These are phyloP conservation scores for Fusarium tuaranense DNA, from an alignment of 2,329 filamentous ascomycete genomes.

Conservation along the genomic window DNA sequence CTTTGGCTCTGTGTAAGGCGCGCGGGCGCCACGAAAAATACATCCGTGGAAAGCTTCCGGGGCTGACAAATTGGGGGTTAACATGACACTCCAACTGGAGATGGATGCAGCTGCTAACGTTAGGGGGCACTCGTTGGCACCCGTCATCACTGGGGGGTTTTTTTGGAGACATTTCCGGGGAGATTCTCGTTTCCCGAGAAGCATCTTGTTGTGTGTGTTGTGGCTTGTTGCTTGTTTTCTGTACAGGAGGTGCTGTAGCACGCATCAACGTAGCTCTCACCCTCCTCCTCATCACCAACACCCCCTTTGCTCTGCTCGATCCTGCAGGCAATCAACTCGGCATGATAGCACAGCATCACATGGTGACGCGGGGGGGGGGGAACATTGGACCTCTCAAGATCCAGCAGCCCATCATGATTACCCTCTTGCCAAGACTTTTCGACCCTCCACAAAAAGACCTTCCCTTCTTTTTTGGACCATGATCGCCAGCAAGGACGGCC, in stretches of 20 bases:
- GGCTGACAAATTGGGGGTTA: constrained; percentile 35
- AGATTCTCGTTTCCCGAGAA: neutral
- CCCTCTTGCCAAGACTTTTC: constrained; percentile 14
- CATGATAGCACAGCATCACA: constrained; percentile 11
- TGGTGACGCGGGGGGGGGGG: neutral
- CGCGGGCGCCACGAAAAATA: constrained; percentile 1
- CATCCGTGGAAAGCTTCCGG: neutral
- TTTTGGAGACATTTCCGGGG: neutral
- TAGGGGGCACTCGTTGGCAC: constrained; percentile 2
- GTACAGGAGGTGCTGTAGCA: neutral
- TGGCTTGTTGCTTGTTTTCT: neutral
- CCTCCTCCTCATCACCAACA: neutral
- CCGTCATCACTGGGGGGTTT: constrained; percentile 15
- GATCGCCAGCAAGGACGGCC: constrained; percentile 13
- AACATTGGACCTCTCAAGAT: constrained; percentile 11
- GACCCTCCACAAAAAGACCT: neutral
- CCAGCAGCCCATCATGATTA: constrained; percentile 29
- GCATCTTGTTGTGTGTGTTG: neutral
- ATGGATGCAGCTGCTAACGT: constrained; percentile 19
- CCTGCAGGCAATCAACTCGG: constrained; percentile 14
- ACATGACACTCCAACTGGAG: constrained; percentile 28
- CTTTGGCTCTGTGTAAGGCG: constrained; percentile 4
- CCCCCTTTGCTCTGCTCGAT: constrained; percentile 1
- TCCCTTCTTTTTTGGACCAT: constrained; percentile 4
- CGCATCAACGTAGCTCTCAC: constrained; percentile 3